These are phyloP conservation scores for Lactarius indigo DNA, from an alignment of 768 basidiomycete genomes.

Conservation along the genomic window DNA sequence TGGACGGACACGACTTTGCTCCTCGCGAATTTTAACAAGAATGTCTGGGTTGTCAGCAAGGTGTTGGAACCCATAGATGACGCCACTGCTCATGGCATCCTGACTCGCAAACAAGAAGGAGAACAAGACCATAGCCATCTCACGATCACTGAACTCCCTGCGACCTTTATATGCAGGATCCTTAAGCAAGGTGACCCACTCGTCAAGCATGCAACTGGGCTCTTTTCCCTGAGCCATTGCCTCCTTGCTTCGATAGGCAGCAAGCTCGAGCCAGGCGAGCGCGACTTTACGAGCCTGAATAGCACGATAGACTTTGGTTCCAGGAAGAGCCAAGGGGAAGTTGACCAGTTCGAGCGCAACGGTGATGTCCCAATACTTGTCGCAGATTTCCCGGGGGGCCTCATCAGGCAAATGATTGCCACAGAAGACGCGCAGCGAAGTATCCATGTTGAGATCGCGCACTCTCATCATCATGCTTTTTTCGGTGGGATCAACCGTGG, in stretches of 20 bases:
- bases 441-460: slow-evolving; percentile 95
- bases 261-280: slow-evolving; percentile 73
- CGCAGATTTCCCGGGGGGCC: slow-evolving; percentile 75
- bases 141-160: slow-evolving; percentile 84
- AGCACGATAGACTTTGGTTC: slow-evolving; percentile 94
- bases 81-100: slow-evolving; percentile 97
- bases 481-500: slow-evolving; percentile 44
- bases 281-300: slow-evolving; percentile 87
- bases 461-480: slow-evolving; percentile 84
- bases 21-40: slow-evolving; percentile 82
- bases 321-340: slow-evolving; percentile 92
- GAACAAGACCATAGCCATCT: slow-evolving; percentile 97
- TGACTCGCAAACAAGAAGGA: slow-evolving; percentile 96
- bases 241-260: slow-evolving; percentile 75
- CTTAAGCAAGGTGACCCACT: slow-evolving; percentile 77
- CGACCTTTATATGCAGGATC: slow-evolving; percentile 69
- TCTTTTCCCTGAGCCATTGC: slow-evolving; percentile 77
- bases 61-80: slow-evolving; percentile 96
- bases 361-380: slow-evolving; percentile 96
- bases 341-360: slow-evolving; percentile 96
- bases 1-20: slow-evolving; percentile 80
- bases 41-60: slow-evolving; percentile 89
- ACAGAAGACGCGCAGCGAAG: slow-evolving; percentile 93
- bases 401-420: slow-evolving; percentile 83
- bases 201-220: slow-evolving; percentile 87